phyloP scores from a whole-genome alignment of 345 rosid species.

The Pistacia integerrima region DNA sequence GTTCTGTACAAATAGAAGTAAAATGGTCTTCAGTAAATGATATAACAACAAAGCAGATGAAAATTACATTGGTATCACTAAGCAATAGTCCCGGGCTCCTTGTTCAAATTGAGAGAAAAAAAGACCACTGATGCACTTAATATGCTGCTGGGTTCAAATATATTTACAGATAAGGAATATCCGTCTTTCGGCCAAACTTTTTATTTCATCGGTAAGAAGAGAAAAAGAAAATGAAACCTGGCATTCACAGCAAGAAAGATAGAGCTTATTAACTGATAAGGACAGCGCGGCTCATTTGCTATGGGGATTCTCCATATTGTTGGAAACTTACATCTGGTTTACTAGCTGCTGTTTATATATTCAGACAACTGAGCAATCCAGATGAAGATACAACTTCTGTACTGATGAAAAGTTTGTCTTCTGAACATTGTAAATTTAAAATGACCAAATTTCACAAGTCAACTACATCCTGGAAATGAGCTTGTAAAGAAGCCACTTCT shows the following conservation, averaged over 20 bases:
- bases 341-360: background rate
- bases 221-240: background rate
- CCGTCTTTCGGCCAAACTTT: background rate
- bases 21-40: no score
- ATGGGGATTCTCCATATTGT: background rate
- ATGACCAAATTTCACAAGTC: background rate
- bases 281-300: background rate
- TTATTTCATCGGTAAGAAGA: background rate
- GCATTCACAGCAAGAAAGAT: background rate
- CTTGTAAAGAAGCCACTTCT: background rate
- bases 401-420: background rate
- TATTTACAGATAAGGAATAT: no score
- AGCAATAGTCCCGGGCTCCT: background rate
- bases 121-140: background rate
- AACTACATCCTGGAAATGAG: background rate
- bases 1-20: background rate
- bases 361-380: background rate
- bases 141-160: no score
- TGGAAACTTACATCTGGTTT: conserved; percentile 1
- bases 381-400: background rate
- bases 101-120: background rate
- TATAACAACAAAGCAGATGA: background rate
- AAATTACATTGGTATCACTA: background rate
- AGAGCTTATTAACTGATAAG: background rate
- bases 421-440: background rate